A percentile compares a stretch with the other conserved stretches of the same genome.
Evolutionary conservation across 108 stramenopile species (phyloP).

Genomic region (Discostella stelligeroides): DNA sequence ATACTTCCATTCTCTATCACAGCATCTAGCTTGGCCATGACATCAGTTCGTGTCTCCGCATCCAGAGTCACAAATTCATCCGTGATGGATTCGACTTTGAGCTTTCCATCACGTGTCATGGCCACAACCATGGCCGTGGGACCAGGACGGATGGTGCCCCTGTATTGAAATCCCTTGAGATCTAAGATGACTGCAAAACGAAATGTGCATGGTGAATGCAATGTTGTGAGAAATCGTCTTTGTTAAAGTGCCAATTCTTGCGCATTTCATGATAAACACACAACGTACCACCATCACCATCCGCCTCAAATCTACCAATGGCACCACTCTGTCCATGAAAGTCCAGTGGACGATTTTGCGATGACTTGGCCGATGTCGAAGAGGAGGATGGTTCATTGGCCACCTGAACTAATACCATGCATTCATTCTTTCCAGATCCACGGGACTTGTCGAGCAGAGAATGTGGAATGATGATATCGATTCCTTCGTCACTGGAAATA

Average conservation of each 20-base stretch:
- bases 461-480: slow-evolving; percentile 45
- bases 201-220: too few species aligned
- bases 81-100: slow-evolving; percentile 72
- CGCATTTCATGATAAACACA: too few species aligned
- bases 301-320: slow-evolving; percentile 80
- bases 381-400: slow-evolving; percentile 51
- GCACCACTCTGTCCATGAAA: slow-evolving; percentile 78
- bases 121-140: slow-evolving; percentile 73
- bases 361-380: too few species aligned
- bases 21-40: slow-evolving; percentile 74
- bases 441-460: slow-evolving; percentile 27
- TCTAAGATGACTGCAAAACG: slow-evolving; percentile 59
- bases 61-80: slow-evolving; percentile 76
- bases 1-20: slow-evolving; percentile 59
- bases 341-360: slow-evolving; percentile 42
- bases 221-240: too few species aligned
- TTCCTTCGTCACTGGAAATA: slow-evolving; percentile 15
- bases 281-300: slow-evolving; percentile 47
- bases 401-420: slow-evolving; percentile 72
- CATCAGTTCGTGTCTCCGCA: slow-evolving; percentile 52
- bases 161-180: slow-evolving; percentile 80
- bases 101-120: slow-evolving; percentile 41
- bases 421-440: slow-evolving; percentile 46
- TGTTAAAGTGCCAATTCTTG: too few species aligned
- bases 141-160: slow-evolving; percentile 72